These are phyloP conservation scores for Trichoderma endophyticum DNA, from an alignment of 2,329 filamentous ascomycete genomes.

Conservation along the genomic window DNA sequence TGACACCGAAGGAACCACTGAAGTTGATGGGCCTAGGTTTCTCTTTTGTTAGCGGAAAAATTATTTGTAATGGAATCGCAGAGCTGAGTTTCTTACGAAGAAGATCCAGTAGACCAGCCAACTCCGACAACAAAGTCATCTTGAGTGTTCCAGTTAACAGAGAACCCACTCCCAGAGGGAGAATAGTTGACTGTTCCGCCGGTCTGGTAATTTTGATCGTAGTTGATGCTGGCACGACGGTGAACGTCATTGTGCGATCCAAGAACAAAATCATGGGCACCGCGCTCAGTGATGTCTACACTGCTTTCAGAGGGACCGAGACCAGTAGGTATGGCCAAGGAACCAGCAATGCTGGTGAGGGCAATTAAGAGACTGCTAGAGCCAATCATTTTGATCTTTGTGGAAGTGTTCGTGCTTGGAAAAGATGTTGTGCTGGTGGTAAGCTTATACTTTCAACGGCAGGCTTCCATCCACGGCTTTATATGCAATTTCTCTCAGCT, in stretches of 20 bases:
- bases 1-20: slow-evolving; percentile 7
- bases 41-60: neutral
- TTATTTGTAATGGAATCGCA: neutral
- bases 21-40: neutral
- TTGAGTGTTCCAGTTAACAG: slow-evolving; percentile 20
- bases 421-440: neutral
- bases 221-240: slow-evolving; percentile 20
- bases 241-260: neutral
- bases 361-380: neutral
- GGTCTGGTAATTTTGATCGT: slow-evolving; percentile 22
- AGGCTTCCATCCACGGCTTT: neutral
- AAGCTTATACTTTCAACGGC: neutral
- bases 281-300: slow-evolving; percentile 9
- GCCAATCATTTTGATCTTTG: slow-evolving; percentile 1
- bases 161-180: slow-evolving; percentile 19
- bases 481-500: neutral
- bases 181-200: slow-evolving; percentile 21
- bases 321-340: neutral
- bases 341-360: neutral
- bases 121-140: slow-evolving; percentile 23
- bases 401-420: neutral
- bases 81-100: neutral
- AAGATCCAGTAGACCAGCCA: slow-evolving; percentile 19
- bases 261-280: slow-evolving; percentile 8
- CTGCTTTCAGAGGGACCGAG: neutral